Base-by-base conservation (phyloP, 2,329 filamentous ascomycete species). In the Metarhizium album region DNA sequence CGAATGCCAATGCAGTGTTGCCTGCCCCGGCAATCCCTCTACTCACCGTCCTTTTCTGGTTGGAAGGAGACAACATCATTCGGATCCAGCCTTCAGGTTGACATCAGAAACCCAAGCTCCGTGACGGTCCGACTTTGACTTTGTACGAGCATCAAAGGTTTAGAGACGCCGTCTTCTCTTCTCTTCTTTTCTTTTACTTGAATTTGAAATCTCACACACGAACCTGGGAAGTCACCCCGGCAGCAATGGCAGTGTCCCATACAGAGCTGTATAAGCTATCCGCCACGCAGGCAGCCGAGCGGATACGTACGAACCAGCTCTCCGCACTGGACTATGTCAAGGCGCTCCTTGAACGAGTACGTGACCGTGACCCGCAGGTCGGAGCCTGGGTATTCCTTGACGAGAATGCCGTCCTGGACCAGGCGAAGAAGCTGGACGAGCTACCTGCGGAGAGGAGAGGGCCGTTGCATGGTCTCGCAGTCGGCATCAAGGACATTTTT, bases 401-500 rank as follows among this genome's bases (percentile, higher is more conserved):
- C 53, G 67, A 65, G 1, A 64, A 69, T 0, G 60, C 67, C n/a
- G 71, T 81, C 2, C 62, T 82, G 1, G 57, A 65, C 16, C 71
- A 76, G 51, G 79, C 80, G 0, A 67, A 62, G 42, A 61, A 62
- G 11, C 69, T 83, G 0, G 79, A 83, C 57, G 54, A 64, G 23
- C 55, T 81, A 2, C 74, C 78, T 0, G 42, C 55, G 0, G 65
- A 69, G 1, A 55, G 76, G 50, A 67, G 79, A 50, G 78, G 79
- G 0, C 75, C 74, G 0, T 62, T 83, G 0, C 78, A 82, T 57
- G 79, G 79, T 1, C 60, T 83, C 6, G 70, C 76, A 0, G 64
- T 83, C n/a, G 80, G 69, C 1, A 68, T 83, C 11, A 83, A 83
- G 59, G 80, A 83, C 66, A 69, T 82, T 2, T 78, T 82, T 55